Evolutionary conservation across 192 early-diverging fungal genomes (phyloP), one percentile per base, ranked within the genome.

Genomic region (Spizellomyces punctatus): DNA sequence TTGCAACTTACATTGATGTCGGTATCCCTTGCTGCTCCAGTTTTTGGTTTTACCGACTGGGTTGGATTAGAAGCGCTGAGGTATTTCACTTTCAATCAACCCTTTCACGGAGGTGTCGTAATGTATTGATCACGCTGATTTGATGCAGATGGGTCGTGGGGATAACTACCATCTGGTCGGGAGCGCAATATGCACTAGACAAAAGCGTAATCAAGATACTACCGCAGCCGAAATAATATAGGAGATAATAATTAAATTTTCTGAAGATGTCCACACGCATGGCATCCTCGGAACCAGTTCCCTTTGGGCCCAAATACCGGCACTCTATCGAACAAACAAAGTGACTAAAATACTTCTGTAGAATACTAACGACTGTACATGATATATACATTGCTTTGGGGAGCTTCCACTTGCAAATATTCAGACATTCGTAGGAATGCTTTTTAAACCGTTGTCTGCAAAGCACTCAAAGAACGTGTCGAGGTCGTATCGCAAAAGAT

Each of bases 1-100:
- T 74, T 96, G 19, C 96, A 99, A 77, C 82, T 99, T 44, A 64
- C 75, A 7, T 85, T 95, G 10, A 93, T 99, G 87, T 88, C 86
- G 1, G 72, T 82, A 10, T 91, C 92, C 5, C 76, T 97, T 21
- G 81, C 90, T 6, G 83, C 90, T 6, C 90, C 95, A 0, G 87
- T 90, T 6, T 86, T 90, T 77, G 91, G 89, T 5, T 79, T 89
- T 4, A 73, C 75, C 3, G 86, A 89, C 14, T 64, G 66, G 17
- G 60, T 82, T 54, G 73, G 71, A 16, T 69, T 94, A 50, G 77
- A 81, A 67, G 85, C 76, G 45, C 45, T 97, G 83, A 83, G 88
- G 85, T 87, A 62, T 60, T 68, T 73, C 6, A 6, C n/a, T 64
- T 62, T 36, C 14, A 36, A 36, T 3, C 27, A 36, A 36, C 27